Base-by-base conservation (phyloP, 2,329 filamentous ascomycete genomes). In the Trichoderma sp. region DNA sequence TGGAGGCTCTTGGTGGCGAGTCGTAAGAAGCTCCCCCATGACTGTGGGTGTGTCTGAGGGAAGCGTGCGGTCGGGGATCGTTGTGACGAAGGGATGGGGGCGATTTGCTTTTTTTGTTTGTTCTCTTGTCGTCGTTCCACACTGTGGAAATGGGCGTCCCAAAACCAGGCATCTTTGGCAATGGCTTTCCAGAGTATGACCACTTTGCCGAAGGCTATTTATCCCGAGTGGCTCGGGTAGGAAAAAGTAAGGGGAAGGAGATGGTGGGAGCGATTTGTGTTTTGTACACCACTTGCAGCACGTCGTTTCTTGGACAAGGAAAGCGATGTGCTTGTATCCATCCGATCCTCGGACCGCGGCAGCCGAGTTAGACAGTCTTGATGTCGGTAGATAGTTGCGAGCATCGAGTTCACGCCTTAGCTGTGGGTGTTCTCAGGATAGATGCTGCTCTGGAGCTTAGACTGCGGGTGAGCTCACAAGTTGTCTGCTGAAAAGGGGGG, bases 1-100 rank as follows among this genome's bases (percentile, higher is more conserved):
- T 99, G 66, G 85, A 90, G 54, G 80, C 77, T 7, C 75, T 93
- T 62, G 75, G 75, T 68, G 72, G 67, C 66, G 75, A 76, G 48
- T 68, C 69, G 54, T 72, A 69, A 19, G 9, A 69, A 41, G 28
- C 9, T 41, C 41, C 15, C 10, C 14, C 15, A 7, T 3, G 9
- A 44, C 12, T 30, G 24, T 30, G 24, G 47, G 26, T 15, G 45
- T 15, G 17, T 51, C 4, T 17, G 34, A 28, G 17, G 19, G 14
- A 21, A 21, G 50, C 28, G 21, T 34, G 15, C n/a, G 57, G 2
- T 24, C n/a, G 24, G 3, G 7, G 24, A n/a, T 10, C 2, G 14
- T 10, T 10, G 26, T 43, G 45, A 34, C 15, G 39, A 19, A 47
- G 44, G 48, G 28, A 28, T 26, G 21, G 24, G n/a, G 14, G 34